A percentile compares a stretch with the other conserved stretches of the same genome.
Evolutionary conservation across 179 eudicot genomes (phyloP).

Genomic region (Camellia oleifera): DNA sequence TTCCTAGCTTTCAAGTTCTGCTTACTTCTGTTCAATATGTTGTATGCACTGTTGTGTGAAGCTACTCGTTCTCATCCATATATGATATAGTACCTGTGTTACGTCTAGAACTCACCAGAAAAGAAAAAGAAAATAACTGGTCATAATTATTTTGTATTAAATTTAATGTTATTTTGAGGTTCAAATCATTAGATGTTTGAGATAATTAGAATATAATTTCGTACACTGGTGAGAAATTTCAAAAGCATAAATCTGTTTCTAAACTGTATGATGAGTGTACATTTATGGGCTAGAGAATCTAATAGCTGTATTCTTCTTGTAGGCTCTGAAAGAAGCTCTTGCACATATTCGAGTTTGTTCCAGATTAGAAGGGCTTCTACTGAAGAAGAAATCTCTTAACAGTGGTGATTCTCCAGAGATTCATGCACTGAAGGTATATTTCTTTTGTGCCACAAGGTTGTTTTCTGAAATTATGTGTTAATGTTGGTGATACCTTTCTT

Average conservation of each 20-base stretch:
- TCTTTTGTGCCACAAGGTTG: not conserved
- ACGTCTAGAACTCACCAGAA: not conserved
- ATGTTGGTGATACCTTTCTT: not conserved
- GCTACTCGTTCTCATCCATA: not conserved
- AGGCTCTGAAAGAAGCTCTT: slow-evolving; percentile 59
- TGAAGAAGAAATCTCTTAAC: slow-evolving; percentile 55
- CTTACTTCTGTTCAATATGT: not conserved
- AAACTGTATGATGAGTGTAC: not conserved
- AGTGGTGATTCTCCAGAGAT: slow-evolving; percentile 63
- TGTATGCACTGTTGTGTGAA: not conserved
- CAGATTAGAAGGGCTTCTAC: slow-evolving; percentile 57
- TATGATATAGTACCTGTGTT: not conserved
- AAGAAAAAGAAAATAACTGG: not conserved
- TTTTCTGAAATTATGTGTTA: not conserved
- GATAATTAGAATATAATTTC: not conserved
- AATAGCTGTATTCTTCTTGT: slow-evolving; percentile 13
- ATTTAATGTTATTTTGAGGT: not conserved
- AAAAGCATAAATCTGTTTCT: not conserved
- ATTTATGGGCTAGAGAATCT: slow-evolving; percentile 4
- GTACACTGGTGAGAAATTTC: slow-evolving; percentile 11
- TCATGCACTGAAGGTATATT: slow-evolving; percentile 69
- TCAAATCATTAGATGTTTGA: slow-evolving; percentile 5
- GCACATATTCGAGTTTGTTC: slow-evolving; percentile 56
- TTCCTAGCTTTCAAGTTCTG: slow-evolving; percentile 4
- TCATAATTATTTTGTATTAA: too few species aligned